Base-by-base conservation (phyloP, 208 protist genomes). In the Crithidia brevicula region DNA sequence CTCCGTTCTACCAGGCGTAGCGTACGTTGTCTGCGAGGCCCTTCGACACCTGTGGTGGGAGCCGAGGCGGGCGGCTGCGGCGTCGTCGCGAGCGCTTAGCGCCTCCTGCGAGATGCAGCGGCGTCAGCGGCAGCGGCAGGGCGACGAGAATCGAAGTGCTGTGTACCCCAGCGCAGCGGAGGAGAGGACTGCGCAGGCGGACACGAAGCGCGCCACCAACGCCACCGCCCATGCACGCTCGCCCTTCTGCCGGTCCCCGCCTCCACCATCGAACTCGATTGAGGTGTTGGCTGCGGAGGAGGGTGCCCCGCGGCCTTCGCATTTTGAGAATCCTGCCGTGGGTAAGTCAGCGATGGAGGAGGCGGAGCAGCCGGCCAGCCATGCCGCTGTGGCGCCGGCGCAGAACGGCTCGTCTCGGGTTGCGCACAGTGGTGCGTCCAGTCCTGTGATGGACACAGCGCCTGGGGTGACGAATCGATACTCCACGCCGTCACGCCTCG, bases 11-110 rank as follows among this genome's bases (percentile, higher is more conserved):
- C 77, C 80, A 0, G 60, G 5, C 20, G 18, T 86, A 4, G 50
- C 77, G 28, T 88, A 84, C 74, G 60, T 77, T 2, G 15, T 58
- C 5, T 62, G 64, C 4, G 85, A 90, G 75, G 60, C 57, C 0
- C 30, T 68, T 16, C 53, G 60, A 1, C 60, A 73, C 28, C 27
- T 60, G 0, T 65, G 52, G 40, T 57, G 49, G 36, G 22, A 30
- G 2, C 50, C 9, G 36, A 15, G 18, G 4, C 16, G 8, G n/a
- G n/a, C n/a, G n/a, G n/a, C n/a, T n/a, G 33, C 20, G 15, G 3
- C 4, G 4, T 57, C 1, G 4, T 27, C 7, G 27, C 28, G 51
- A 57, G 16, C n/a, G n/a, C n/a, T n/a, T n/a, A n/a, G n/a, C n/a
- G n/a, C n/a, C n/a, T n/a, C n/a, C n/a, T n/a, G n/a, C n/a, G n/a